phyloP scores from a whole-genome alignment of 106 monocot genomes.

The Dendrobium huoshanense region DNA sequence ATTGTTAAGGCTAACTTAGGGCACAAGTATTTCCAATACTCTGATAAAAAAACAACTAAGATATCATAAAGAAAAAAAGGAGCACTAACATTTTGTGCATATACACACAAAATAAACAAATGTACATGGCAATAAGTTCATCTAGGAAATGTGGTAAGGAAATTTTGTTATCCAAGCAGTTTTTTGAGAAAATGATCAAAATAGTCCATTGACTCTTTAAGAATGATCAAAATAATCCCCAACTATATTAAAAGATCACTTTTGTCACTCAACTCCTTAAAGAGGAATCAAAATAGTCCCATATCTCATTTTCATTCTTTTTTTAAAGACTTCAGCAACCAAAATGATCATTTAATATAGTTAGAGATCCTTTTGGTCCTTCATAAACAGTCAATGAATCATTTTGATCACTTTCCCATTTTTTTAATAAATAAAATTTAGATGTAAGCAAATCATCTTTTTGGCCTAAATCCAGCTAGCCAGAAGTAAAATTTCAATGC shows the following conservation, averaged over 20 bases:
- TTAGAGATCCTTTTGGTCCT: too few species aligned
- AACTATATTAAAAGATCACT: too few species aligned
- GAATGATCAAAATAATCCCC: too few species aligned
- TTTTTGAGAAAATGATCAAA: too few species aligned
- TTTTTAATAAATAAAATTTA: background rate
- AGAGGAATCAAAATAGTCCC: too few species aligned
- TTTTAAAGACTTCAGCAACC: too few species aligned
- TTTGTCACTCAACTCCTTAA: too few species aligned
- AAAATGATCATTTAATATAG: too few species aligned
- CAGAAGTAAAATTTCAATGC: background rate
- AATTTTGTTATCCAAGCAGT: background rate
- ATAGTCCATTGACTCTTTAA: too few species aligned
- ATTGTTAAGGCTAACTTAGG: slow-evolving; percentile 45
- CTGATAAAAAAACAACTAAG: background rate
- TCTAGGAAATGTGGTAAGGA: background rate
- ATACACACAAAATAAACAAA: background rate
- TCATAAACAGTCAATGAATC: too few species aligned
- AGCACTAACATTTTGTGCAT: background rate
- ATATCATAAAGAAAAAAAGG: background rate
- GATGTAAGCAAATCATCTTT: background rate
- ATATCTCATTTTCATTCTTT: too few species aligned
- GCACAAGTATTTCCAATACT: background rate
- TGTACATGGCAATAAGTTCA: background rate
- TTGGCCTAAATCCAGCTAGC: background rate
- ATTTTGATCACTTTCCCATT: background rate